Conservation (phyloP, 768 basidiomycete species). For the Pleurotus citrinopileatus region DNA sequence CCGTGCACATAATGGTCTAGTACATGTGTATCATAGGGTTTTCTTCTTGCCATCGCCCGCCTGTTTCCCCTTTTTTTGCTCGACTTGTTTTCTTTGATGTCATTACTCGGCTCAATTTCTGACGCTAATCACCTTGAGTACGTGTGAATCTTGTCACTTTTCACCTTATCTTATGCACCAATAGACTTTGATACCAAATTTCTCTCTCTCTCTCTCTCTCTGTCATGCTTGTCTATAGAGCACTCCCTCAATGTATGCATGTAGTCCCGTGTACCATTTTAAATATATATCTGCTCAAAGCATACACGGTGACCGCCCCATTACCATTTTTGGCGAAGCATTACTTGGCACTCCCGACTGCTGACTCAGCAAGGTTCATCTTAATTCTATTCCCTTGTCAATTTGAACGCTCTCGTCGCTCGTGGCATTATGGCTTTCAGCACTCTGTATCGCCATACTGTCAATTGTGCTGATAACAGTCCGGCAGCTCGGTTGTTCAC, state of each 20-base stretch:
- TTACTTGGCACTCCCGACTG: neutral
- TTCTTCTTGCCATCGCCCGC: neutral
- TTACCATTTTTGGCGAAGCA: too few species aligned
- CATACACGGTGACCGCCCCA: neutral
- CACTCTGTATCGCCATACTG: too few species aligned
- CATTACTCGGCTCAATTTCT: too few species aligned
- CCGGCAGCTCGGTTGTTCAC: too few species aligned
- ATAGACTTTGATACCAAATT: constrained; percentile 9
- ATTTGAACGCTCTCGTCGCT: too few species aligned
- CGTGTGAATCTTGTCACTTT: neutral
- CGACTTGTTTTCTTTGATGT: neutral
- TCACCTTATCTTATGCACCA: neutral
- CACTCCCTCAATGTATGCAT: neutral
- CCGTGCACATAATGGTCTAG: neutral
- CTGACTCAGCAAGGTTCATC: neutral
- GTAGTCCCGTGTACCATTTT: neutral
- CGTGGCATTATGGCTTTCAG: too few species aligned
- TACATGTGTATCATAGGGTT: constrained; percentile 1
- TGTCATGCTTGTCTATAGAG: neutral
- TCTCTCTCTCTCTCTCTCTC: neutral
- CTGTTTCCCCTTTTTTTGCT: neutral
- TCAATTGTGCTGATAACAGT: too few species aligned
- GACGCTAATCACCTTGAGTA: too few species aligned
- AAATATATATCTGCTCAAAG: neutral
- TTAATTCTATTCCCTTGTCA: neutral